These are phyloP conservation scores for Zychaea mexicana DNA, from an alignment of 371 early-diverging fungal species.

Conservation along the genomic window DNA sequence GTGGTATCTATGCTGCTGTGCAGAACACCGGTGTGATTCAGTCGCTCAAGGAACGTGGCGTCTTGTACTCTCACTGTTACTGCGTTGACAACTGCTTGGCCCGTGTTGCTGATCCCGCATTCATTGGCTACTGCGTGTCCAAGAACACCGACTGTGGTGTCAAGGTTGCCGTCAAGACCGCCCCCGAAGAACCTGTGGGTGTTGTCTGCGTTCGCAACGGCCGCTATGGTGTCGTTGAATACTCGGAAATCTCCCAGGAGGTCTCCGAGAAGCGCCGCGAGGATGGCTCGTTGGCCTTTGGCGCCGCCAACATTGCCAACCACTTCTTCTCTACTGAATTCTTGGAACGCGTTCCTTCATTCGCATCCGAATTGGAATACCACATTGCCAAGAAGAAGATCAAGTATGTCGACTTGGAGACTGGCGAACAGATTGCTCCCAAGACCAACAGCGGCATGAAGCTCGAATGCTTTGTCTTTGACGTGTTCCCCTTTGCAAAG, in stretches of 20 bases:
- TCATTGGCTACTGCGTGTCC: conserved; percentile 86
- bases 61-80: conserved; percentile 90
- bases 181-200: conserved; percentile 91
- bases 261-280: conserved; percentile 69
- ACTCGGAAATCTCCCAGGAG: conserved; percentile 87
- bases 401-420: conserved; percentile 80
- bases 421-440: conserved; percentile 77
- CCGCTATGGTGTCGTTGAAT: conserved; percentile 91
- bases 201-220: conserved; percentile 88
- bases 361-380: conserved; percentile 86
- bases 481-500: conserved; percentile 91
- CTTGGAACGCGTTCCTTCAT: conserved; percentile 77
- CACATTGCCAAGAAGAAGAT: conserved; percentile 98
- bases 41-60: conserved; percentile 75
- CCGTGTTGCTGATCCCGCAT: conserved; percentile 92
- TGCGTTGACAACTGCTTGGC: conserved; percentile 97
- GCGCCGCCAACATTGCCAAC: conserved; percentile 97
- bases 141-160: conserved; percentile 93
- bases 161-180: conserved; percentile 87
- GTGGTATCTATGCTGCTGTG: conserved; percentile 82
- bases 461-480: conserved; percentile 96
- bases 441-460: conserved; percentile 93
- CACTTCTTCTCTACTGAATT: conserved; percentile 96
- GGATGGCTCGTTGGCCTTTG: conserved; percentile 75
- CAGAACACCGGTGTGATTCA: conserved; percentile 75